Evolutionary conservation across 208 protist genomes (phyloP), one percentile per base, ranked within the genome.

Genomic region (Acanthamoeba sp.): DNA sequence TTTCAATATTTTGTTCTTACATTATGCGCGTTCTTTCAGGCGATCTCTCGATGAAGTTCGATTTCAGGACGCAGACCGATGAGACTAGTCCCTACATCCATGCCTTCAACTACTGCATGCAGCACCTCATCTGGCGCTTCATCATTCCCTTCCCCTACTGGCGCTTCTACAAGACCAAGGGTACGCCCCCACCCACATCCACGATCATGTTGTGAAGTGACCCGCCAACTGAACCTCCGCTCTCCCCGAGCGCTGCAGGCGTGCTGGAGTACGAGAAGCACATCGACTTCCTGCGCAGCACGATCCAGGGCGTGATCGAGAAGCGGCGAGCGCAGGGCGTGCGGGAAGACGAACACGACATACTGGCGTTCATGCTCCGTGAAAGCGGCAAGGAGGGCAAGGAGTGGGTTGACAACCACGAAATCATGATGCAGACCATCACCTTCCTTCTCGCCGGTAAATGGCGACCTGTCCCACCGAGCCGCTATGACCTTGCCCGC

Each of bases 81-180:
- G 50, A 62, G 38, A 62, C 45, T 5, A 89, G 80, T 40, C 80
- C 80, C 32, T 89, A 89, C 80, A 89, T 89, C 32, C n/a, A 59
- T 10, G 80, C 80, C 12, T 89, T 89, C 34, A 89, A 89, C 80
- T 89, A 89, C 55, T 89, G 80, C 55, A 89, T 89, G 80, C 45
- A 59, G 48, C 80, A 89, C 55, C 80, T 89, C 80, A 36, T 89
- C 45, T 89, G 45, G 50, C 80, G 80, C 45, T 89, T 89, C 55
- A 89, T 89, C 32, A 42, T 62, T 22, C 80, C 80, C 80, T 66
- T 89, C 34, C 50, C 45, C 32, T 89, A 89, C 38, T 89, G 80
- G 80, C 45, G 55, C 50, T 89, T 89, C 80, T 89, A 89, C 45
- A 18, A 38, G 32, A 89, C 80, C 24, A 55, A 59, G 1, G 80